These are phyloP conservation scores for Sherardia arvensis DNA, from an alignment of 257 asterid genomes.

Conservation along the genomic window DNA sequence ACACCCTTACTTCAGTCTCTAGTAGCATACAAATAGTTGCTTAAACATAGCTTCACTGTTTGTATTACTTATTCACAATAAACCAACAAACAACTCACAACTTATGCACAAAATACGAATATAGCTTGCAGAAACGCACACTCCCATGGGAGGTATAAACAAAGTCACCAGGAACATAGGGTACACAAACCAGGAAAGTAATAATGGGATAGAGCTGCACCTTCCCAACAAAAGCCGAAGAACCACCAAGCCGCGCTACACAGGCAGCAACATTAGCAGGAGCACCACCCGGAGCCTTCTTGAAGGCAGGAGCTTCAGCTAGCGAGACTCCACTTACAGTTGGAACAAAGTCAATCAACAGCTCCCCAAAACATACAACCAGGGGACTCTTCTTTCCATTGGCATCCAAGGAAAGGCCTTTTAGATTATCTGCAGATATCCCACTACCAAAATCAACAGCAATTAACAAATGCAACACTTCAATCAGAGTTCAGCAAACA, in stretches of 20 bases:
- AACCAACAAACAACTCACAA: background rate
- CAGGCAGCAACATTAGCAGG: slow-evolving; percentile 93
- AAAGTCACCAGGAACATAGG: background rate
- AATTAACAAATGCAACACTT: background rate
- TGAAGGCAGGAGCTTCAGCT: slow-evolving; percentile 85
- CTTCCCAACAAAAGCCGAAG: slow-evolving; percentile 92
- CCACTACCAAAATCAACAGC: background rate
- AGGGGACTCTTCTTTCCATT: slow-evolving; percentile 28
- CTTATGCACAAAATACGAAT: background rate
- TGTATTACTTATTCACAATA: background rate
- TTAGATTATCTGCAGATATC: slow-evolving; percentile 37
- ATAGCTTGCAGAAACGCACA: background rate
- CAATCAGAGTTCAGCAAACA: background rate
- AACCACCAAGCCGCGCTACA: slow-evolving; percentile 70
- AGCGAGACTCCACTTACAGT: slow-evolving; percentile 75
- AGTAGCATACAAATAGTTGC: slow-evolving; percentile 2
- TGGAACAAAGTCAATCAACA: slow-evolving; percentile 95
- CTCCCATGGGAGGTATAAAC: background rate
- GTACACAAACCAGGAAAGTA: slow-evolving; percentile 4
- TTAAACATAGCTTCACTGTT: background rate
- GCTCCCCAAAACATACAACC: slow-evolving; percentile 83
- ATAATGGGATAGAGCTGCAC: slow-evolving; percentile 21
- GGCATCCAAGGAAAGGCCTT: slow-evolving; percentile 33
- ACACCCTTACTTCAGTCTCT: background rate
- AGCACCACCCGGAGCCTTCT: slow-evolving; percentile 91